phyloP scores from a whole-genome alignment of 2,329 filamentous ascomycete genomes.

The Zymoseptoria pseudotritici region DNA sequence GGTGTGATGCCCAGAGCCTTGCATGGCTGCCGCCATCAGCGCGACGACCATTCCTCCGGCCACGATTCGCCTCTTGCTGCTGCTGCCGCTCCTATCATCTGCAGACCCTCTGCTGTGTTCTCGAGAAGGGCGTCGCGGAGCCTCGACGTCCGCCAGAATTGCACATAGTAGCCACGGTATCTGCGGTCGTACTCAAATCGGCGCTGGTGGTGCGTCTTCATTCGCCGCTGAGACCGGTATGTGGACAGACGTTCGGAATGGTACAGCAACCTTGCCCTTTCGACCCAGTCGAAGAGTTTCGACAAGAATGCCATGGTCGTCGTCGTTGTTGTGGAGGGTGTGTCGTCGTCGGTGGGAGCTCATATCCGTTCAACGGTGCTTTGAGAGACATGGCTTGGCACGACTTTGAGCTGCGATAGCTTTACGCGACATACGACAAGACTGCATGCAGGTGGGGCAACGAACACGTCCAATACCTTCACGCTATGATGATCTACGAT shows the following conservation, averaged over 20 bases:
- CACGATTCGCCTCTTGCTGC: background rate
- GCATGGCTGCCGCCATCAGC: background rate
- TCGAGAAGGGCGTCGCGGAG: background rate
- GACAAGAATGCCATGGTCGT: background rate
- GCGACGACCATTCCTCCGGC: background rate
- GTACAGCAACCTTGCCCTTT: background rate
- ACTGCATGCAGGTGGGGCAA: background rate
- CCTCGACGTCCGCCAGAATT: background rate
- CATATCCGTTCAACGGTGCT: background rate
- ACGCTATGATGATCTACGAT: background rate
- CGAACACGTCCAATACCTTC: background rate
- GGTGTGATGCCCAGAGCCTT: background rate
- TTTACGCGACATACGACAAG: background rate
- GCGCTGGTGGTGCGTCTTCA: background rate
- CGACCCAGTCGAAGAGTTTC: background rate
- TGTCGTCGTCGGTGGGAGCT: background rate
- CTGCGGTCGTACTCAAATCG: background rate
- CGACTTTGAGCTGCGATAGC: background rate
- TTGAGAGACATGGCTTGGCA: background rate
- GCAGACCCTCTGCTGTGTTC: background rate
- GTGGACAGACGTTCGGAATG: background rate
- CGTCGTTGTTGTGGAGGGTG: background rate
- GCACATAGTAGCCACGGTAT: background rate
- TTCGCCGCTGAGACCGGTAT: background rate
- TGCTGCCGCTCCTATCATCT: background rate